Percentiles rank a stretch among this genome's conserved stretches.
These are phyloP conservation scores for Malassezia arunalokei DNA, from an alignment of 1,284 basidiomycete species.

Conservation along the genomic window DNA sequence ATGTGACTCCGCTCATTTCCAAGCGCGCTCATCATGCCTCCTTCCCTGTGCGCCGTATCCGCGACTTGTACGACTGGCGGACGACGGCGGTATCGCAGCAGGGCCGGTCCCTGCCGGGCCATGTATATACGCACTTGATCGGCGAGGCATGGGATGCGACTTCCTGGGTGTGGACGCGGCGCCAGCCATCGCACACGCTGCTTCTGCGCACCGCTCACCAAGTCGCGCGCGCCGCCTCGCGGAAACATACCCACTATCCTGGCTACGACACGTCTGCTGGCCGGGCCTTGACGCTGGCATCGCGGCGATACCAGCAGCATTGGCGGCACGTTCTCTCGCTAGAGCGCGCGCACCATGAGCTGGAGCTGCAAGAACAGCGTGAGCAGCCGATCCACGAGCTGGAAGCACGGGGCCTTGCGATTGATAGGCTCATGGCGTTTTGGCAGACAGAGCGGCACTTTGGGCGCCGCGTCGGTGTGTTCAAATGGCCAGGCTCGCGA, in stretches of 20 bases:
- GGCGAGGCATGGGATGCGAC: neutral
- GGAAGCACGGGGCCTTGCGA: conserved; percentile 24
- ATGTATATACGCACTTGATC: conserved; percentile 1
- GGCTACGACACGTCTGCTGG: neutral
- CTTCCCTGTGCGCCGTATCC: neutral
- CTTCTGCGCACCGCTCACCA: conserved; percentile 6
- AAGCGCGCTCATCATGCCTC: neutral
- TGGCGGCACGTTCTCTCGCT: conserved; percentile 25
- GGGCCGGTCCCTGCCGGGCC: conserved; percentile 7
- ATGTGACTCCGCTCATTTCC: neutral
- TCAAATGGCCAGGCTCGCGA: conserved; percentile 28
- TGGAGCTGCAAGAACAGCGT: conserved; percentile 23
- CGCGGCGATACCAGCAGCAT: conserved; percentile 20
- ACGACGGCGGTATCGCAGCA: conserved; percentile 9
- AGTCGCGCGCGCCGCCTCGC: neutral
- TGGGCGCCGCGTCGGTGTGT: conserved; percentile 32
- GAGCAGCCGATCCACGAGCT: conserved; percentile 25
- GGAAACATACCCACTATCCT: neutral
- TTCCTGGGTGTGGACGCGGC: conserved; percentile 3
- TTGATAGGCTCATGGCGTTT: conserved; percentile 34
- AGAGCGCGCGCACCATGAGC: conserved; percentile 26
- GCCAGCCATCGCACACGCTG: conserved; percentile 5
- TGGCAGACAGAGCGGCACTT: conserved; percentile 33
- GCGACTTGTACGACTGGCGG: conserved; percentile 15
- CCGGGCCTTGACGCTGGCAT: neutral